Percentiles rank a stretch among this genome's conserved stretches.
phyloP scores from a whole-genome alignment of 345 rosid species.

The Iberis pinnata region DNA sequence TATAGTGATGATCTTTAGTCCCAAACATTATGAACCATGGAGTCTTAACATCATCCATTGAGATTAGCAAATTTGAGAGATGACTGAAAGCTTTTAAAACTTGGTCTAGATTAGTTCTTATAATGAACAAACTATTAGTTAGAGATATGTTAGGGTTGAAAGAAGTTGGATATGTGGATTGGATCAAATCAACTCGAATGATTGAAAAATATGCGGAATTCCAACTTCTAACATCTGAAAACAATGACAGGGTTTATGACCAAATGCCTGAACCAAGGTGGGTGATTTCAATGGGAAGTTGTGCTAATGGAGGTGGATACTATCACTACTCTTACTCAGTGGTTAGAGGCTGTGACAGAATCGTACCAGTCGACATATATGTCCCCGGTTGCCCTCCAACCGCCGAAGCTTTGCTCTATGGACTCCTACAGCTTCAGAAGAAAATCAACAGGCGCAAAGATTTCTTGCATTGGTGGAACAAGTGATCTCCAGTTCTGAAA shows the following conservation, averaged over 20 bases:
- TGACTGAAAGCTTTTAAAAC: neutral
- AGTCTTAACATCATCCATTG: neutral
- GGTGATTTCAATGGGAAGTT: slow-evolving; percentile 98
- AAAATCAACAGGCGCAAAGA: slow-evolving; percentile 98
- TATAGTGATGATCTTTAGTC: too few relatives aligned
- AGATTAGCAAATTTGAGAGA: neutral
- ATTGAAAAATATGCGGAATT: slow-evolving; percentile 2
- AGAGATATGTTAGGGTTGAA: neutral
- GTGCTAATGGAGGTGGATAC: slow-evolving; percentile 98
- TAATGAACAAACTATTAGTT: neutral
- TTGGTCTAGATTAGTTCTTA: neutral
- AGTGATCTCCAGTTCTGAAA: slow-evolving; percentile 32
- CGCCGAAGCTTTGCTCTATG: slow-evolving; percentile 92
- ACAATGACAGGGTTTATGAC: slow-evolving; percentile 77
- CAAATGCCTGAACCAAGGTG: slow-evolving; percentile 99
- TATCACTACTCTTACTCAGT: slow-evolving; percentile 97
- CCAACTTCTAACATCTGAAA: slow-evolving; percentile 3
- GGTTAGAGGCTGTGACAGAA: slow-evolving; percentile 94
- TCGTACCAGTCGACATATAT: slow-evolving; percentile 90
- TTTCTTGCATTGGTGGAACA: slow-evolving; percentile 92
- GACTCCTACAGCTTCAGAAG: slow-evolving; percentile 90
- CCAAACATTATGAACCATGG: neutral
- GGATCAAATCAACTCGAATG: neutral
- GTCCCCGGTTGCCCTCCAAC: slow-evolving; percentile 99
- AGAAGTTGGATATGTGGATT: neutral